Evolutionary conservation across 345 rosid genomes (phyloP).

Genomic region (Acer negundo): DNA sequence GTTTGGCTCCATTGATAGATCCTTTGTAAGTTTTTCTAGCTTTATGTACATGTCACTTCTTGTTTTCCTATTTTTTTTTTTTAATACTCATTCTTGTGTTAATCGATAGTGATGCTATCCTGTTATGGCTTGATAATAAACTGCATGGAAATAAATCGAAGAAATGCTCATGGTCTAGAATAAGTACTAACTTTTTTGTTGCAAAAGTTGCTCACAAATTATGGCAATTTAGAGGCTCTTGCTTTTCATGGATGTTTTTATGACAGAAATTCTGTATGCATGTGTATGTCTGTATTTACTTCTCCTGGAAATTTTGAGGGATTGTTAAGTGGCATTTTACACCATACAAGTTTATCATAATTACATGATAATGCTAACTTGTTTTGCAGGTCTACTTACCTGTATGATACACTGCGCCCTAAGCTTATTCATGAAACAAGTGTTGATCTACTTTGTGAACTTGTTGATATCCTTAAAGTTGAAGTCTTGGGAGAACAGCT

Average conservation of each 20-base stretch:
- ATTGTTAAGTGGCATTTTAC: background rate
- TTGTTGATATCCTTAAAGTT: conserved; percentile 90
- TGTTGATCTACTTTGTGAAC: conserved; percentile 92
- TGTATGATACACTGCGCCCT: conserved; percentile 93
- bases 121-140: background rate
- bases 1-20: conserved; percentile 91
- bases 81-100: background rate
- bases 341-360: background rate
- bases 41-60: background rate
- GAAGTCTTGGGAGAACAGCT: conserved; percentile 93
- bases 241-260: background rate
- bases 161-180: conserved; percentile 7
- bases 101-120: background rate
- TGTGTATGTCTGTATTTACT: background rate
- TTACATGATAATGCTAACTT: background rate
- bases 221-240: background rate
- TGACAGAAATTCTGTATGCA: background rate
- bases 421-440: conserved; percentile 87
- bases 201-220: background rate
- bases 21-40: conserved; percentile 66
- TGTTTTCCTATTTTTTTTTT: conserved; percentile 13
- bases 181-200: background rate
- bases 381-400: conserved; percentile 75
- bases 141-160: conserved; percentile 10
- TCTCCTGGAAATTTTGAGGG: background rate